Conservation (phyloP, 1,284 basidiomycete species). For the Volvariella volvacea region DNA sequence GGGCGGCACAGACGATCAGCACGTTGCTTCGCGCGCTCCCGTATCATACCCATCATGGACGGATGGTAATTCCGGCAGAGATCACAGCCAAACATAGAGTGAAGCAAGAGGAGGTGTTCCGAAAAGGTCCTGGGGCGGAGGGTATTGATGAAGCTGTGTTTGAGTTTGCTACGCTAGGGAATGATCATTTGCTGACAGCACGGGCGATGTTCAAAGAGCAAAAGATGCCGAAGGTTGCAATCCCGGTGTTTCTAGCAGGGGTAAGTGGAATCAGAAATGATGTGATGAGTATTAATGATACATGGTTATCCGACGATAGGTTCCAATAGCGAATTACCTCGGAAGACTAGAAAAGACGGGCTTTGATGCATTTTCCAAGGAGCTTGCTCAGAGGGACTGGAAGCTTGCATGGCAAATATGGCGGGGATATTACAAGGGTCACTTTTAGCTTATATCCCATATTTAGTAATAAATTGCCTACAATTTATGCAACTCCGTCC, state of each 20-base stretch:
- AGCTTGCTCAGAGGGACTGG: conserved; percentile 75
- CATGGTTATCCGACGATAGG: conserved; percentile 48
- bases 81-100: conserved; percentile 77
- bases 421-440: conserved; percentile 59
- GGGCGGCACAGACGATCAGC: conserved; percentile 63
- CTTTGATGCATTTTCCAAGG: conserved; percentile 79
- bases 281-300: conserved; percentile 7
- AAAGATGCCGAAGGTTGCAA: conserved; percentile 45
- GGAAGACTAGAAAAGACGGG: conserved; percentile 68
- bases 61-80: conserved; percentile 80
- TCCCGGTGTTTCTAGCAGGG: conserved; percentile 76
- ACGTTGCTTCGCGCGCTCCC: conserved; percentile 76
- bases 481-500: conserved; percentile 36
- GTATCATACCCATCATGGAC: conserved; percentile 65
- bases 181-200: conserved; percentile 86
- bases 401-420: conserved; percentile 83
- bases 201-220: conserved; percentile 67
- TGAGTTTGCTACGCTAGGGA: conserved; percentile 85
- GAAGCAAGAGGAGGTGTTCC: conserved; percentile 82
- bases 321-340: conserved; percentile 73
- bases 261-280: conserved; percentile 39
- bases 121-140: conserved; percentile 56
- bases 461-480: conserved; percentile 30
- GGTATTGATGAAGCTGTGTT: conserved; percentile 76
- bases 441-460: conserved; percentile 28